Evolutionary conservation across 225 moss, liverwort and hornwort species (phyloP).

Genomic region (Marchantia paleacea): DNA sequence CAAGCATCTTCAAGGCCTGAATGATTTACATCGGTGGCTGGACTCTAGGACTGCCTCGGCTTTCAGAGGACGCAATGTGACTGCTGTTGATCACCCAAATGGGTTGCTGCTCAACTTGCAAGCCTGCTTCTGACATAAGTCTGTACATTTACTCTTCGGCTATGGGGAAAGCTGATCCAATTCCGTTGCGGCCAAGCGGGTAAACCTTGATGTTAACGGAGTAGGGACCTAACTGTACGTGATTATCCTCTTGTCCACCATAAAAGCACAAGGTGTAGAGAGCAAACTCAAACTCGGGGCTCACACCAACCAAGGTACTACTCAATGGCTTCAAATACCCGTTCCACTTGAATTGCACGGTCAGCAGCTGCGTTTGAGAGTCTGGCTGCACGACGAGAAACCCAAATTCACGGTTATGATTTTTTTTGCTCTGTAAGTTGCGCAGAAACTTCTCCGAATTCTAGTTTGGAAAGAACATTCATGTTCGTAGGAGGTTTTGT

Average conservation of each 20-base stretch:
- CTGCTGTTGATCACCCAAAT: neutral
- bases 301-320: conserved; percentile 83
- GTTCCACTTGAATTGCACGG: conserved; percentile 89
- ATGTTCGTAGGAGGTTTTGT: neutral
- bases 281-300: conserved; percentile 95
- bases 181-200: conserved; percentile 62
- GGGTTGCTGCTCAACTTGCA: neutral
- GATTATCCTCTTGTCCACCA: conserved; percentile 73
- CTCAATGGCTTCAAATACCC: conserved; percentile 74
- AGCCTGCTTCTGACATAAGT: neutral
- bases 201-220: conserved; percentile 90
- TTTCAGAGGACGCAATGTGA: neutral
- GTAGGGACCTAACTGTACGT: conserved; percentile 72
- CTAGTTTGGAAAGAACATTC: neutral
- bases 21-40: neutral
- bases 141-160: conserved; percentile 51
- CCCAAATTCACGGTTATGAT: neutral
- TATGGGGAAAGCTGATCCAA: conserved; percentile 90
- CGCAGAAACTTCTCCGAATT: neutral
- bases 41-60: neutral
- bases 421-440: neutral
- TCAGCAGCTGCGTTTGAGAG: conserved; percentile 66
- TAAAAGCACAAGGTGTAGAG: conserved; percentile 91
- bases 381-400: conserved; percentile 65
- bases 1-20: neutral